Evolutionary conservation across 169 alveolate species (phyloP).

Genomic region (Fabrea salina): DNA sequence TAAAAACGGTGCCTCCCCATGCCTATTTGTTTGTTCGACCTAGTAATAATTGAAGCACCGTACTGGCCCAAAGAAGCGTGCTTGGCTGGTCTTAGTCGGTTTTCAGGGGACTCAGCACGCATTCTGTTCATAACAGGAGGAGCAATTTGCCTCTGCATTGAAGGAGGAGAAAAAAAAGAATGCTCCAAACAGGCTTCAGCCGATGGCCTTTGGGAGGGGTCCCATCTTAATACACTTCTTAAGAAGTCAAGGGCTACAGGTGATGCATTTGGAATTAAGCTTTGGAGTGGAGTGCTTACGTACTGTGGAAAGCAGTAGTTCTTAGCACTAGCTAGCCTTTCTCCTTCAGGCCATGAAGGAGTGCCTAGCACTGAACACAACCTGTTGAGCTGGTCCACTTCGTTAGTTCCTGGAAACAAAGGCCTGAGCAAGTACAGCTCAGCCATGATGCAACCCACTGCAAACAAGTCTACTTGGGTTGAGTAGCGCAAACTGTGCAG

Average conservation of each 20-base stretch:
- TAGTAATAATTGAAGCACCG: background rate
- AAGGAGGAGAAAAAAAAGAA: conserved; percentile 78
- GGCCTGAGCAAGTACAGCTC: conserved; percentile 75
- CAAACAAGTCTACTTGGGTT: conserved; percentile 84
- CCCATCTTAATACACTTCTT: conserved; percentile 70
- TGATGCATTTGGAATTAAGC: conserved; percentile 76
- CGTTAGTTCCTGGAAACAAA: conserved; percentile 83
- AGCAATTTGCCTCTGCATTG: no score
- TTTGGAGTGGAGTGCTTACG: conserved; percentile 56
- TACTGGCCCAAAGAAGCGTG: background rate
- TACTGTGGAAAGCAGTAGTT: conserved; percentile 74
- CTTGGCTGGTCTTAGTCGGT: no score
- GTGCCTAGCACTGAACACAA: conserved; percentile 85
- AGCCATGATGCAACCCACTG: conserved; percentile 83
- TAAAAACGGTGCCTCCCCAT: conserved; percentile 26
- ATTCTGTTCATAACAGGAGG: no score
- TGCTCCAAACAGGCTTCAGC: conserved; percentile 77
- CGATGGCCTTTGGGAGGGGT: conserved; percentile 82
- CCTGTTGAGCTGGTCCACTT: conserved; percentile 76
- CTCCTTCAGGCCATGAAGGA: conserved; percentile 81
- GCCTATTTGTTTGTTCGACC: background rate
- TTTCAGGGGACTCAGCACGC: no score
- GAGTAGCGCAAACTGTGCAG: conserved; percentile 72
- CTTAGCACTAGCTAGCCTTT: conserved; percentile 66
- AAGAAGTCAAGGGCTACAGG: conserved; percentile 82